phyloP scores from a whole-genome alignment of 345 rosid genomes.

The Murraya koenigii region DNA sequence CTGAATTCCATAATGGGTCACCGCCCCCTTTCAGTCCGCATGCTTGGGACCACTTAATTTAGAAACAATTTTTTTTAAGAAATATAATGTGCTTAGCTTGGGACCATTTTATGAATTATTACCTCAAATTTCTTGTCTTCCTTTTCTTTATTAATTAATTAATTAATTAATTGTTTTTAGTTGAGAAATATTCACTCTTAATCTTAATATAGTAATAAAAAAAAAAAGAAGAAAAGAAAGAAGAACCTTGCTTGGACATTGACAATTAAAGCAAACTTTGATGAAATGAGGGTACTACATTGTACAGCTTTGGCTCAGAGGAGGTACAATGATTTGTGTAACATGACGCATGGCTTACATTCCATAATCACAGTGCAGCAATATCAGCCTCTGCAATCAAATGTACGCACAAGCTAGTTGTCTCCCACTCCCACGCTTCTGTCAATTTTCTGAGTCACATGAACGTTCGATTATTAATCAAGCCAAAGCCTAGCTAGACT shows the following conservation, averaged over 20 bases:
- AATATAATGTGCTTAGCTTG: not conserved
- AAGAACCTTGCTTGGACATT: not conserved
- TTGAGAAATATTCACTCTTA: not conserved
- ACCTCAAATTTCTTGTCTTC: not conserved
- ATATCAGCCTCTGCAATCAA: not conserved
- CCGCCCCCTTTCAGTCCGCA: not conserved
- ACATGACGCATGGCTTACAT: constrained; percentile 27
- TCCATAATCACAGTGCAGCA: constrained; percentile 20
- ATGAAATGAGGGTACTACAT: not conserved
- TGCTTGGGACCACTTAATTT: constrained; percentile 32
- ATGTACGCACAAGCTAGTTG: not conserved
- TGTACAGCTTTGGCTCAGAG: not conserved
- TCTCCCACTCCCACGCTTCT: constrained; percentile 12
- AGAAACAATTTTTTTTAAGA: too few species aligned
- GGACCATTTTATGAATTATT: constrained; percentile 19
- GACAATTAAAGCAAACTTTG: not conserved
- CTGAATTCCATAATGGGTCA: constrained; percentile 19
- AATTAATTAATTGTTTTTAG: not conserved
- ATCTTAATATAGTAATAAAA: not conserved
- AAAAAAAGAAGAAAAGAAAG: too few species aligned
- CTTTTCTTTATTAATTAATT: not conserved
- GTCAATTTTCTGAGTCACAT: not conserved
- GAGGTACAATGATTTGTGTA: constrained; percentile 19
- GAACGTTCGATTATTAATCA: not conserved
- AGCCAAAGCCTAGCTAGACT: too few species aligned